Percentiles rank a stretch among this genome's conserved stretches.
These are phyloP conservation scores for Solanum rostratum DNA, from an alignment of 257 asterid species.

Conservation along the genomic window DNA sequence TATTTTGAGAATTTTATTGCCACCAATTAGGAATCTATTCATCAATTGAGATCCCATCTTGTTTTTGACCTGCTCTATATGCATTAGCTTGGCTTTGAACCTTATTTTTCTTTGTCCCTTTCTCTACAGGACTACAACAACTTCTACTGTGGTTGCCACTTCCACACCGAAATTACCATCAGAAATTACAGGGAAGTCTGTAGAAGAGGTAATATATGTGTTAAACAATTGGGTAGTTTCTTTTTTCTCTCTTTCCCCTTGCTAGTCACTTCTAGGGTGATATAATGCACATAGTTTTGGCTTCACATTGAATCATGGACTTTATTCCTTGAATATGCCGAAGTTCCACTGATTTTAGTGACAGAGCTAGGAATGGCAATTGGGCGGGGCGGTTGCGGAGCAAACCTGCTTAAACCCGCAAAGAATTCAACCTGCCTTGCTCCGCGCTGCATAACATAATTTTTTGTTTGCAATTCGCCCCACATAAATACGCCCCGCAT, in stretches of 20 bases:
- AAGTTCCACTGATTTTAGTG: background rate
- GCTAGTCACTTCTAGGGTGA: background rate
- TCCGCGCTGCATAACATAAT: no score
- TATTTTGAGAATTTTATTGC: background rate
- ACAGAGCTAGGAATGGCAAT: background rate
- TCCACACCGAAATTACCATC: constrained; percentile 77
- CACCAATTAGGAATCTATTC: background rate
- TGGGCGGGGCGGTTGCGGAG: no score
- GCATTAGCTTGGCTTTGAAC: background rate
- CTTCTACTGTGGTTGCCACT: constrained; percentile 29
- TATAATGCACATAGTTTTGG: background rate
- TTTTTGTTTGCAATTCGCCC: no score
- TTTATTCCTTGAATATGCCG: background rate
- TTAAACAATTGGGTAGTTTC: background rate
- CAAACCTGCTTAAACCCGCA: no score
- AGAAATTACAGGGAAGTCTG: constrained; percentile 87
- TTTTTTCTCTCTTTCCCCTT: background rate
- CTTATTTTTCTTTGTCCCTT: constrained; percentile 13
- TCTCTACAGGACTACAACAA: constrained; percentile 45
- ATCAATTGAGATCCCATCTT: background rate
- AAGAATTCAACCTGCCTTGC: no score
- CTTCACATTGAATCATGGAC: background rate
- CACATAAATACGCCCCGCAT: no score
- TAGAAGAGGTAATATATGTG: constrained; percentile 66
- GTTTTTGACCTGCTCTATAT: background rate